These are phyloP conservation scores for Kingdonia uniflora DNA, from an alignment of 164 flowering plant species.

Conservation along the genomic window DNA sequence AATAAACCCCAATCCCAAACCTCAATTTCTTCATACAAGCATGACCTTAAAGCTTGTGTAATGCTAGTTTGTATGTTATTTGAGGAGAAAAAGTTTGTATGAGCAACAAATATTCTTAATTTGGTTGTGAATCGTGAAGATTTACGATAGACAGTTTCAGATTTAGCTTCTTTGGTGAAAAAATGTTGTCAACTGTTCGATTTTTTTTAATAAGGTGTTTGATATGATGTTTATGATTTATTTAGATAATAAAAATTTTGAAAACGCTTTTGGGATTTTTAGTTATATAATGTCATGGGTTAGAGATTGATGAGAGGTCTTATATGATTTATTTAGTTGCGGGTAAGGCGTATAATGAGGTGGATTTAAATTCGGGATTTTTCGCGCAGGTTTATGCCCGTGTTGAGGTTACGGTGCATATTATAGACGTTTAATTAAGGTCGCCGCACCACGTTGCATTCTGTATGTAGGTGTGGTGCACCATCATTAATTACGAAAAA, in stretches of 20 bases:
- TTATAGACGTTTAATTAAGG: too few relatives aligned
- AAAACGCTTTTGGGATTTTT: constrained; percentile 31
- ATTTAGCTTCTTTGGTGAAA: constrained; percentile 24
- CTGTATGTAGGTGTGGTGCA: too few relatives aligned
- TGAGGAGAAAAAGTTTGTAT: constrained; percentile 24
- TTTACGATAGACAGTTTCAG: constrained; percentile 21
- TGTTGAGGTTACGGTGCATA: constrained; percentile 38
- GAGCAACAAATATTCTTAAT: constrained; percentile 32
- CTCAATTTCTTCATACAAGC: constrained; percentile 21
- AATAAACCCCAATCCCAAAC: constrained; percentile 8
- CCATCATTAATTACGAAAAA: too few relatives aligned
- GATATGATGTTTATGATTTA: constrained; percentile 51
- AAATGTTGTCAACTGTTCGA: constrained; percentile 15
- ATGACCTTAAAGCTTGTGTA: constrained; percentile 26
- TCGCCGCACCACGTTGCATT: too few relatives aligned
- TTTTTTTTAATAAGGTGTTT: constrained; percentile 24
- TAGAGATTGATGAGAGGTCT: constrained; percentile 41
- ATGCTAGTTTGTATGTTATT: constrained; percentile 34
- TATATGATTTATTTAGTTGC: constrained; percentile 42
- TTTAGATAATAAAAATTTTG: constrained; percentile 34
- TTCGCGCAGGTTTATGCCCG: constrained; percentile 28
- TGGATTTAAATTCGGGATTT: constrained; percentile 23
- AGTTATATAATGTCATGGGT: constrained; percentile 31
- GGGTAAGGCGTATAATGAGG: constrained; percentile 21
- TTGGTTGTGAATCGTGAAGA: constrained; percentile 17